Evolutionary conservation across 1,284 basidiomycete species (phyloP), one percentile per base, ranked within the genome.

Genomic region (Cystobasidium sp.): DNA sequence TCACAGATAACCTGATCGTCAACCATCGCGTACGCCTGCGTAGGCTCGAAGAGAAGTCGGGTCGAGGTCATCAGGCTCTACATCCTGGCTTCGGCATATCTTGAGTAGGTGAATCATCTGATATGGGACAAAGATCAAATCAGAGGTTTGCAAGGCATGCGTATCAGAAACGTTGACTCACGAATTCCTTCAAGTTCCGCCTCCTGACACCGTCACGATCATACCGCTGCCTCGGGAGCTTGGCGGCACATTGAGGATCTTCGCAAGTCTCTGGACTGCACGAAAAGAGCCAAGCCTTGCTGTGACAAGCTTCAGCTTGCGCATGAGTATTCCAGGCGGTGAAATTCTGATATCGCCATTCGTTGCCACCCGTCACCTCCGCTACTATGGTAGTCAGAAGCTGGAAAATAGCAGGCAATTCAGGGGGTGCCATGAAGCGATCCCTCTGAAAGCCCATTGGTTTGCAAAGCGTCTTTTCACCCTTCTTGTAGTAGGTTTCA

Each of bases 271-370:
- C 64, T 6, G 10, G 49, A 10, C 4, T 43, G 47, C 64, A 66
- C 7, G 47, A 39, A 37, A 66, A 66, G n/a, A 53, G 64, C 64
- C 64, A 66, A 2, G 39, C 20, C 49, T 20, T 53, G 31, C 3
- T 7, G 22, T 43, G 8, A 7, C 9, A 39, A 18, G 4, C 22
- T 16, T 6, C 22, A 9, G 49, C 46, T 12, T 51, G 10, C 5
- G 9, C 12, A 8, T 12, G 31, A 4, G 64, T 53, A 8, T 52
- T 22, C 10, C 47, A 49, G 4, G 41, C 18, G 18, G n/a, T 47
- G n/a, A 66, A 66, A 8, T 20, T 10, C 2, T 47, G 37, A 49
- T 53, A 66, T 12, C 44, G 39, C 64, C 64, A 66, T 22, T 66
- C 64, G 10, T 49, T 49, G 10, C 20, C 39, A 9, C 18, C 37